A percentile compares a stretch with the other conserved stretches of the same genome.
Evolutionary conservation across 1,284 basidiomycete species (phyloP).

Genomic region (Cerioporus squamosus): DNA sequence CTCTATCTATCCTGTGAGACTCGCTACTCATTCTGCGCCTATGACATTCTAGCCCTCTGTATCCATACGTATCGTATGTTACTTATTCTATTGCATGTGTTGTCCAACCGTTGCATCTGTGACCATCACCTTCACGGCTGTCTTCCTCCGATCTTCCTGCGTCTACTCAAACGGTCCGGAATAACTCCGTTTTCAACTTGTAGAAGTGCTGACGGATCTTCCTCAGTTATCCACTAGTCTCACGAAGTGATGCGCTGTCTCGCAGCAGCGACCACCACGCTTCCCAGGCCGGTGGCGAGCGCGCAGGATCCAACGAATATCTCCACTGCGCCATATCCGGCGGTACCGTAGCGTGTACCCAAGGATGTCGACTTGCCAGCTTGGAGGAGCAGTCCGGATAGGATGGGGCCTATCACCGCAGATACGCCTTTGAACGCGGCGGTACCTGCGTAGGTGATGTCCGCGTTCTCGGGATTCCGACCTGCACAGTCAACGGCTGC

Average conservation of each 20-base stretch:
- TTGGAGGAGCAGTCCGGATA: conserved; percentile 30
- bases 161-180: too few relatives aligned
- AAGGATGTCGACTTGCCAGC: conserved; percentile 20
- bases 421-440: conserved; percentile 30
- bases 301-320: conserved; percentile 35
- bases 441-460: conserved; percentile 30
- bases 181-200: too few relatives aligned
- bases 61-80: neutral
- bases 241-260: conserved; percentile 9
- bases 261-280: conserved; percentile 26
- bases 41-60: neutral
- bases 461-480: conserved; percentile 28
- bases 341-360: conserved; percentile 22
- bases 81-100: neutral
- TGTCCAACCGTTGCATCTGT: neutral
- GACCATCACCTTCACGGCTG: too few relatives aligned
- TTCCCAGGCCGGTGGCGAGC: conserved; percentile 25
- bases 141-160: too few relatives aligned
- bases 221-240: neutral
- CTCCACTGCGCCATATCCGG: conserved; percentile 31
- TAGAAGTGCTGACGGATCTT: too few relatives aligned
- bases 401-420: conserved; percentile 31
- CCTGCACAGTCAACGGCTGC: conserved; percentile 33
- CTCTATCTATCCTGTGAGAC: neutral
- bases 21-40: neutral